Base-by-base conservation (phyloP, 768 basidiomycete genomes). In the Galerina marginata region DNA sequence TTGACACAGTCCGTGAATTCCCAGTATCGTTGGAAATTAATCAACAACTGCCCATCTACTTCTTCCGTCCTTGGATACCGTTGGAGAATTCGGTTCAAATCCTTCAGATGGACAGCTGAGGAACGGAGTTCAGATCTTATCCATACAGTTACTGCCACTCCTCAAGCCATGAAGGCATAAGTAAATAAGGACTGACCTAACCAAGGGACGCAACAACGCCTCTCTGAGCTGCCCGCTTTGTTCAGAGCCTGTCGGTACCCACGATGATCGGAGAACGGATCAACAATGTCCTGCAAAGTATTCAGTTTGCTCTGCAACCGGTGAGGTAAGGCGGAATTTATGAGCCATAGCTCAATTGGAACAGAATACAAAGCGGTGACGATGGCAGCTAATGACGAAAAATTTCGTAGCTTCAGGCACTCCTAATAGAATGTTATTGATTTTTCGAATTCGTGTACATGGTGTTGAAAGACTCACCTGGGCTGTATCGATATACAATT, bases 21-120 rank as follows among this genome's bases (percentile, higher is more conserved):
- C 54, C 65, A 51, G 55, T 78, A 81, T 25, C 78, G 77, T 50
- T 70, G 61, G 56, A 79, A 82, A 67, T 82, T 81, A 69, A 83
- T 78, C 39, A 81, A 66, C 1, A 67, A 65, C 10, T 66, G 69
- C 16, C 74, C 72, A 36, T 77, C 71, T 15, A 69, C 50, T 20
- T 74, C 48, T 15, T 75, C 48, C 5, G 65, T 69, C 6, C 67
- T 53, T 25, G 71, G 72, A 57, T 74, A 64, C 39, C 66, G 58
- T 44, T 71, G 67, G 4, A 80, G 71, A 11, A 76, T 69, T 11
- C 62, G 62, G 39, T 71, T 60, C 6, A 79, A 65, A 29, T 79
- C 75, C 25, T 71, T 75, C 26, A 80, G 64, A 58, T 81, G 79
- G 26, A 77, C 70, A 44, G 76, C 77, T 80, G 59, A 11, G 20